phyloP scores from a whole-genome alignment of 75 land plant species.

The Picea sitchensis region DNA sequence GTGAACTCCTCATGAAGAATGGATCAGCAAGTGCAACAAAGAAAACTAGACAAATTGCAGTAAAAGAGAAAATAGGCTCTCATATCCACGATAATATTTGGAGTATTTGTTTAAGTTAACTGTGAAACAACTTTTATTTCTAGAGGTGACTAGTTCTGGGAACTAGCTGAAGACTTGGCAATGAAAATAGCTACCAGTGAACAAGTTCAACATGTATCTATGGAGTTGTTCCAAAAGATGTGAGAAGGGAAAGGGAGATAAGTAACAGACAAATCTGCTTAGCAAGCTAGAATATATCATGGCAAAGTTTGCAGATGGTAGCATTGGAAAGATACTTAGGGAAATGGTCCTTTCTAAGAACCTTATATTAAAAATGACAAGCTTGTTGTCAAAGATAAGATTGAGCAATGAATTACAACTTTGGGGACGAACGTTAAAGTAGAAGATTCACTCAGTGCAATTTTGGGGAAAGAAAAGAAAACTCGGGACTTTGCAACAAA shows the following conservation, averaged over 20 bases:
- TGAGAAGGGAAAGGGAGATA: conserved; percentile 76
- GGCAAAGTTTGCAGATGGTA: conserved; percentile 84
- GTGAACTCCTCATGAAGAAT: conserved; percentile 85
- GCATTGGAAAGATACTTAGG: conserved; percentile 70
- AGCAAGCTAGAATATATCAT: conserved; percentile 80
- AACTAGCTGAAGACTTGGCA: conserved; percentile 85
- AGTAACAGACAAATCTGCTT: conserved; percentile 89
- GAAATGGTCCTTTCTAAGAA: conserved; percentile 82
- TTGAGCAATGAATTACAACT: conserved; percentile 82
- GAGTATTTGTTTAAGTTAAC: conserved; percentile 86
- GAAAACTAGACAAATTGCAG: conserved; percentile 79
- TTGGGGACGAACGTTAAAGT: conserved; percentile 94
- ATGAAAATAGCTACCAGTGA: conserved; percentile 96
- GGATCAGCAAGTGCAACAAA: conserved; percentile 95
- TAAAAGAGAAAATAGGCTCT: conserved; percentile 86
- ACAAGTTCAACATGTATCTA: conserved; percentile 69
- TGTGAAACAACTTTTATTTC: conserved; percentile 99
- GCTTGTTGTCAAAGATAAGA: conserved; percentile 64
- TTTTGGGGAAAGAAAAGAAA: conserved; percentile 89
- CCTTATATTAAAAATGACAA: conserved; percentile 90
- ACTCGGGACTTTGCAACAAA: conserved; percentile 92
- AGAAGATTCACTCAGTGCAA: conserved; percentile 80
- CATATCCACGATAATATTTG: conserved; percentile 90
- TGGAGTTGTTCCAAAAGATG: too few species aligned
- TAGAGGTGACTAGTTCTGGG: conserved; percentile 75